Conservation (phyloP, 768 basidiomycete species). For the Suillus fuscotomentosus region DNA sequence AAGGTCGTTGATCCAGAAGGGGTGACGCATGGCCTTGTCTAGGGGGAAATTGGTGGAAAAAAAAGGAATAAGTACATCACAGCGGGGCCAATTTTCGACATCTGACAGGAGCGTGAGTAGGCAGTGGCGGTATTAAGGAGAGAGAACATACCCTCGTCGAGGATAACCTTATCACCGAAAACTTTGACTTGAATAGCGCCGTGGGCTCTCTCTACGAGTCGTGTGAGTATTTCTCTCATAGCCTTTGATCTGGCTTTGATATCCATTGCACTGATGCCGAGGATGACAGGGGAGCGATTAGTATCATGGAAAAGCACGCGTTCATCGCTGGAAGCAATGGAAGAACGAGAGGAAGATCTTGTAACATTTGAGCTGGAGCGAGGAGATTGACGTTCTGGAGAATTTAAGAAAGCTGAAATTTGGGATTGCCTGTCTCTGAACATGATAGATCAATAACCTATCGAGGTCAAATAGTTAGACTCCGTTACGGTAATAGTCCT, state of each 20-base stretch:
- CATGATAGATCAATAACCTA: constrained; percentile 8
- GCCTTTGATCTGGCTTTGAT: constrained; percentile 93
- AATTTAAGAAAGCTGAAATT: constrained; percentile 42
- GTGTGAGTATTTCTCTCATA: constrained; percentile 93
- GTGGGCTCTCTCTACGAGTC: constrained; percentile 78
- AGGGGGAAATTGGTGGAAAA: constrained; percentile 98
- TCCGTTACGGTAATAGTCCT: background rate
- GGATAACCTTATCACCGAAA: constrained; percentile 98
- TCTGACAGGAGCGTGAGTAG: constrained; percentile 47
- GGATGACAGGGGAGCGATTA: constrained; percentile 55
- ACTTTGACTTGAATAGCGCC: constrained; percentile 91
- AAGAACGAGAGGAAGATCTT: constrained; percentile 72
- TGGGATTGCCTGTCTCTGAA: constrained; percentile 40
- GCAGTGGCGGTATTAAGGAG: background rate
- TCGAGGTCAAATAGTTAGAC: background rate
- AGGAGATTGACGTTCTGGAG: constrained; percentile 51
- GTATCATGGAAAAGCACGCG: constrained; percentile 30
- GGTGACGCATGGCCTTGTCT: constrained; percentile 88
- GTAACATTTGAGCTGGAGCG: constrained; percentile 65
- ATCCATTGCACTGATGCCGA: constrained; percentile 96
- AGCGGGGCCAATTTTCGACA: constrained; percentile 96
- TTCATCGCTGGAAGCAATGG: constrained; percentile 63
- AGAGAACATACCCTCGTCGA: constrained; percentile 80
- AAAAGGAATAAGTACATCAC: constrained; percentile 97
- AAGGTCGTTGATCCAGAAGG: constrained; percentile 96